phyloP scores from a whole-genome alignment of 2,329 filamentous ascomycete species.

The Calycina marina region DNA sequence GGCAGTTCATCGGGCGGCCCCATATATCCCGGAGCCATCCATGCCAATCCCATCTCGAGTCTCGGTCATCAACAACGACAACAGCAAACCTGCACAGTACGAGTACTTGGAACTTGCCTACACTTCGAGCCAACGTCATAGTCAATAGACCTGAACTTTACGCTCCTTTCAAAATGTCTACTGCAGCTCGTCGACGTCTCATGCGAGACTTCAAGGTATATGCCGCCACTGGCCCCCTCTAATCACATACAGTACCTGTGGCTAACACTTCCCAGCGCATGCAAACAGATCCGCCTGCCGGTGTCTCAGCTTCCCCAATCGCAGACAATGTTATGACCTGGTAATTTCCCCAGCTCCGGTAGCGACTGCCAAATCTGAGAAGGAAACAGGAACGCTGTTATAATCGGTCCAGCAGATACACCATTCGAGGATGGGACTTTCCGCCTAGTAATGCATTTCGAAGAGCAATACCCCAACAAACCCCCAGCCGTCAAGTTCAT shows the following conservation, averaged over 20 bases:
- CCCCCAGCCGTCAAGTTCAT: conserved; percentile 97
- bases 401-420: conserved; percentile 91
- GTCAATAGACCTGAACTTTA: too few species aligned
- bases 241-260: conserved; percentile 9
- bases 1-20: too few species aligned
- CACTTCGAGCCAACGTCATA: too few species aligned
- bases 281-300: conserved; percentile 96
- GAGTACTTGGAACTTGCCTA: too few species aligned
- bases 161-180: conserved; percentile 58
- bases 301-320: conserved; percentile 89
- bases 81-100: too few species aligned
- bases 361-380: too few species aligned
- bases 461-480: conserved; percentile 98
- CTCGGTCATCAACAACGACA: neutral
- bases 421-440: conserved; percentile 98
- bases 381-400: conserved; percentile 92
- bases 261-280: conserved; percentile 54
- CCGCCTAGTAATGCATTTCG: conserved; percentile 95
- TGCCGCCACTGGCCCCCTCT: too few species aligned
- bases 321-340: conserved; percentile 97
- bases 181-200: conserved; percentile 82
- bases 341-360: too few species aligned
- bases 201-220: conserved; percentile 99
- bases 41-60: too few species aligned
- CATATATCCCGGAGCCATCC: too few species aligned